A percentile compares a stretch with the other conserved stretches of the same genome.
These are phyloP conservation scores for Lagenaria siceraria DNA, from an alignment of 306 rosid species.

Conservation along the genomic window DNA sequence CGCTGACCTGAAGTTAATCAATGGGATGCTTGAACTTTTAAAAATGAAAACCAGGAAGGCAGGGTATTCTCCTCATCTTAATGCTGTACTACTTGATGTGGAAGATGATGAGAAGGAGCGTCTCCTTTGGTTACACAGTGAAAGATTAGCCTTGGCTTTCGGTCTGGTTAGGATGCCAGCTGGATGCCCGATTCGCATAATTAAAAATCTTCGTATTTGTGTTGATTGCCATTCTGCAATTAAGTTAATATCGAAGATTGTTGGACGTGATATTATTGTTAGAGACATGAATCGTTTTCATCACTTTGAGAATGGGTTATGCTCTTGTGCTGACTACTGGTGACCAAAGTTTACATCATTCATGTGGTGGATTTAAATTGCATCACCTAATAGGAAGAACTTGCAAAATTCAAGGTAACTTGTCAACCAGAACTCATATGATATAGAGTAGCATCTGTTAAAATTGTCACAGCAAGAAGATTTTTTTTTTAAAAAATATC, in stretches of 20 bases:
- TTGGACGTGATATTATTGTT: constrained; percentile 42
- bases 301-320: constrained; percentile 56
- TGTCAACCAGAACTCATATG: neutral
- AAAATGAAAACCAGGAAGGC: constrained; percentile 42
- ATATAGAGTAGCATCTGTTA: neutral
- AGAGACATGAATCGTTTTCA: constrained; percentile 76
- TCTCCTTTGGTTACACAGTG: constrained; percentile 67
- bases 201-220: constrained; percentile 70
- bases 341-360: constrained; percentile 11
- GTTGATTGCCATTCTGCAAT: constrained; percentile 68
- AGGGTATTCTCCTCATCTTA: constrained; percentile 49
- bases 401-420: neutral
- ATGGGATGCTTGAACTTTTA: constrained; percentile 47
- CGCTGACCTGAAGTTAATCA: constrained; percentile 48
- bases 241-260: constrained; percentile 50
- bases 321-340: constrained; percentile 71
- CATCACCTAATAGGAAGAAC: neutral
- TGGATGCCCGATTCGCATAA: constrained; percentile 53
- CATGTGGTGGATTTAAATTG: neutral
- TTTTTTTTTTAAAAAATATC: neutral
- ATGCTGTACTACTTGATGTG: constrained; percentile 52
- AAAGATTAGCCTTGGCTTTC: constrained; percentile 69
- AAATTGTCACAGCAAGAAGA: neutral
- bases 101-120: constrained; percentile 66
- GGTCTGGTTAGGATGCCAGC: constrained; percentile 54